Conservation (phyloP, 768 basidiomycete species). For the Suillus luteus region DNA sequence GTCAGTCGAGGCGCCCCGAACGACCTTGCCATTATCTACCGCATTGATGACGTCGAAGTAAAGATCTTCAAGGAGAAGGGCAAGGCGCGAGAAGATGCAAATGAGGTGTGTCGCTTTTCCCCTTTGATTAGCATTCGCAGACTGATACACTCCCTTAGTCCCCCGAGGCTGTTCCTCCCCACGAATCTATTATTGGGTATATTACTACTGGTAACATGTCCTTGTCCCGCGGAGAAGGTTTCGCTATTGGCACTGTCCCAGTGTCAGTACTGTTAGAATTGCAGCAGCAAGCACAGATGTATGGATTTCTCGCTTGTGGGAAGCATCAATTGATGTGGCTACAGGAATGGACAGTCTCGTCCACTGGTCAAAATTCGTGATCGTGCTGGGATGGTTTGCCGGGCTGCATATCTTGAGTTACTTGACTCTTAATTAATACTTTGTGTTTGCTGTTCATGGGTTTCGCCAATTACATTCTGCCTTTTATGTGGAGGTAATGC, state of each 20-base stretch:
- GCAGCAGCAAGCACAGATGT: conserved; percentile 50
- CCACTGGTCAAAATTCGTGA: conserved; percentile 69
- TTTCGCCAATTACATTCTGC: neutral
- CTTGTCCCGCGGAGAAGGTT: conserved; percentile 73
- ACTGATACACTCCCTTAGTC: conserved; percentile 38
- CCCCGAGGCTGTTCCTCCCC: conserved; percentile 42
- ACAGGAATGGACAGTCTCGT: conserved; percentile 29
- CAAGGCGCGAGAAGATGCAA: conserved; percentile 24
- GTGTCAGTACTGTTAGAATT: conserved; percentile 54
- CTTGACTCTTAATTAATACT: conserved; percentile 26
- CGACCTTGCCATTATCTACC: conserved; percentile 75
- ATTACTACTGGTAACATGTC: conserved; percentile 86
- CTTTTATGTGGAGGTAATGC: neutral
- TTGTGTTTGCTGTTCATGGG: neutral
- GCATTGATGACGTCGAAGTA: conserved; percentile 55
- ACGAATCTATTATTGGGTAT: conserved; percentile 68
- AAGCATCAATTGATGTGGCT: neutral
- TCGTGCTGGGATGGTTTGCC: conserved; percentile 53
- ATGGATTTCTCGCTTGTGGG: conserved; percentile 11
- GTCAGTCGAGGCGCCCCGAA: conserved; percentile 69
- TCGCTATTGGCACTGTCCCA: conserved; percentile 75
- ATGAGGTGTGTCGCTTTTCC: conserved; percentile 31
- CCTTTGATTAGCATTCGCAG: conserved; percentile 6
- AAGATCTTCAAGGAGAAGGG: conserved; percentile 45
- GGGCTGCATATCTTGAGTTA: conserved; percentile 49